Conservation (phyloP, 192 early-diverging fungal species). For the Umbelopsis ramanniana region DNA sequence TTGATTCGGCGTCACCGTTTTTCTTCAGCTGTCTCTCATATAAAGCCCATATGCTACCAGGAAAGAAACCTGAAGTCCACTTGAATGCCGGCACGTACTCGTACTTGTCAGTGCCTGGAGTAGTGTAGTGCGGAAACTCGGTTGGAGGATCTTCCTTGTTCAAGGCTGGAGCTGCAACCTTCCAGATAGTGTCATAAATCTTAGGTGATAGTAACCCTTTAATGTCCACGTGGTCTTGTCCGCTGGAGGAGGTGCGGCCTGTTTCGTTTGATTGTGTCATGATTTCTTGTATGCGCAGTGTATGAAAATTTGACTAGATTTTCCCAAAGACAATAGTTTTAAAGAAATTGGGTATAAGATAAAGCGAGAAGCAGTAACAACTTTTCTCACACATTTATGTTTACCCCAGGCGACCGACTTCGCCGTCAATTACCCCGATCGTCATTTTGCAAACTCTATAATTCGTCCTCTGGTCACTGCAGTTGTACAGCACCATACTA, state of each 20-base stretch:
- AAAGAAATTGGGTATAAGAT: too few relatives aligned
- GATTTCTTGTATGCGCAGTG: too few relatives aligned
- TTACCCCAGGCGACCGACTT: too few relatives aligned
- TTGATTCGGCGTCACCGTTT: background rate
- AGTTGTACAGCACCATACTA: background rate
- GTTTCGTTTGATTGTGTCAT: background rate
- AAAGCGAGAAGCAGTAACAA: too few relatives aligned
- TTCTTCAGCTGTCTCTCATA: slow-evolving; percentile 18
- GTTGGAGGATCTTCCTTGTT: slow-evolving; percentile 4
- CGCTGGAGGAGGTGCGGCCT: too few relatives aligned
- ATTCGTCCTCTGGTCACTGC: background rate
- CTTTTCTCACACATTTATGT: too few relatives aligned
- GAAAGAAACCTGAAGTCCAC: slow-evolving; percentile 20
- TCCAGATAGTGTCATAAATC: slow-evolving; percentile 13
- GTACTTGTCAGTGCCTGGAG: slow-evolving; percentile 20
- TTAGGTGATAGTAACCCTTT: slow-evolving; percentile 2
- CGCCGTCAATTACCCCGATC: too few relatives aligned
- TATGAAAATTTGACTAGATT: too few relatives aligned
- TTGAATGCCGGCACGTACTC: slow-evolving; percentile 2
- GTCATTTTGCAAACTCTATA: too few relatives aligned
- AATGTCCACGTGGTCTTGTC: background rate
- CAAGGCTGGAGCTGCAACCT: slow-evolving; percentile 11
- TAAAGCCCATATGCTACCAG: slow-evolving; percentile 17
- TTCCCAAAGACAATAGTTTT: too few relatives aligned
- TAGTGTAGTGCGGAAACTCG: slow-evolving; percentile 12